Percentiles rank a stretch among this genome's conserved stretches.
Conservation (phyloP, 768 basidiomycete species). For the Arthromyces matolae region DNA sequence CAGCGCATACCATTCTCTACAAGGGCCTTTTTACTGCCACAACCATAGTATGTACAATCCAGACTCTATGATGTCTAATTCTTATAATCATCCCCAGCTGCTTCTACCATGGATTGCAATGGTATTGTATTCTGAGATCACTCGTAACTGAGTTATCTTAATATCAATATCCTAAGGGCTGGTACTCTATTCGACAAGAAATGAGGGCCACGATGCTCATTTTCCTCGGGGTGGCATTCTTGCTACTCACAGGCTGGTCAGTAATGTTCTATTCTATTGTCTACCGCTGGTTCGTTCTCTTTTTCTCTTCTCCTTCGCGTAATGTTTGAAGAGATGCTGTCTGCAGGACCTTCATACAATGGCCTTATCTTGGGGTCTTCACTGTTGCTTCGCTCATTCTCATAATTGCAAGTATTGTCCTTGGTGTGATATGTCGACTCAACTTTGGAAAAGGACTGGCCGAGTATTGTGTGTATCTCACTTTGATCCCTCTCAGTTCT, state of each 20-base stretch:
- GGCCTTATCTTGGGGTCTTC: conserved; percentile 47
- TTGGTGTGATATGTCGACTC: conserved; percentile 46
- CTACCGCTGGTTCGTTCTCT: conserved; percentile 42
- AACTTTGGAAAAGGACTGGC: conserved; percentile 55
- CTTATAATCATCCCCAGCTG: conserved; percentile 15
- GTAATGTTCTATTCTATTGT: conserved; percentile 45
- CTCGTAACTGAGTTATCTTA: too few relatives aligned
- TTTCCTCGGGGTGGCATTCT: conserved; percentile 40
- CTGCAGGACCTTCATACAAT: conserved; percentile 42
- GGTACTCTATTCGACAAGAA: conserved; percentile 50
- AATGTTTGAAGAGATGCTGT: neutral
- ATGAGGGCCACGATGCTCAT: conserved; percentile 34
- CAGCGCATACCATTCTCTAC: conserved; percentile 38
- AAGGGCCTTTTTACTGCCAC: conserved; percentile 43
- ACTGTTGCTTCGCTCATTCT: conserved; percentile 42
- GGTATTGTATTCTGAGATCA: too few relatives aligned
- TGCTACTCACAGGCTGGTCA: conserved; percentile 35
- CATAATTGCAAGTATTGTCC: conserved; percentile 36
- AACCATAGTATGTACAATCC: conserved; percentile 33
- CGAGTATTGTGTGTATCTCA: conserved; percentile 45
- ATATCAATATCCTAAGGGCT: too few relatives aligned
- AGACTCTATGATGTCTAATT: neutral
- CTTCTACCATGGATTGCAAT: conserved; percentile 51
- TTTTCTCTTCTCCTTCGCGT: neutral
- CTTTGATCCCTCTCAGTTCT: neutral